Evolutionary conservation across 345 rosid species (phyloP).

Genomic region (Citropsis articulata): DNA sequence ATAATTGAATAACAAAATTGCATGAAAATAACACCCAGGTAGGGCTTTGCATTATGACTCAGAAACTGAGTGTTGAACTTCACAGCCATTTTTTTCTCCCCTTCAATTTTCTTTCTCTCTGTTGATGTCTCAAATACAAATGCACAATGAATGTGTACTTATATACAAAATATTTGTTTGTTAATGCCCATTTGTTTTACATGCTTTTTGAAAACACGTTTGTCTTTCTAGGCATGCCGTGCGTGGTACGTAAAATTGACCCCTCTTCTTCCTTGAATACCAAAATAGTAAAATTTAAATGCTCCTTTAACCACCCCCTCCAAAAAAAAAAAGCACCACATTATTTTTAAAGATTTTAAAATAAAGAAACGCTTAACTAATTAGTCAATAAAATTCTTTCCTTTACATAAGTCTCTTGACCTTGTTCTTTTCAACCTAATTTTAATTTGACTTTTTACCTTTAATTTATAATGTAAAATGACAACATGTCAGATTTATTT

Average conservation of each 20-base stretch:
- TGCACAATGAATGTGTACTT: not conserved
- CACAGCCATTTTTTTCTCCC: not conserved
- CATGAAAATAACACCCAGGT: not conserved
- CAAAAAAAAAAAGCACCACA: too few species aligned
- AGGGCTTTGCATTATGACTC: not conserved
- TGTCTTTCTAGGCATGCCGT: not conserved
- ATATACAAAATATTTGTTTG: not conserved
- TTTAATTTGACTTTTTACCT: too few species aligned
- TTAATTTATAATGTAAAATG: too few species aligned
- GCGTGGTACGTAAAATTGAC: not conserved
- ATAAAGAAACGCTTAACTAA: too few species aligned
- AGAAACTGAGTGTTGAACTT: not conserved
- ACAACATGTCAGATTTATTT: too few species aligned
- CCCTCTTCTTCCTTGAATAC: not conserved
- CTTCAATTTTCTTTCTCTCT: not conserved
- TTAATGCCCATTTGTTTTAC: not conserved
- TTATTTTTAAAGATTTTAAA: too few species aligned
- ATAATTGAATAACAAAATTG: not conserved
- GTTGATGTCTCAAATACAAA: not conserved
- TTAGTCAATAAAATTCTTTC: too few species aligned
- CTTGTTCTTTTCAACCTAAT: too few species aligned
- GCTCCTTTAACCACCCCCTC: too few species aligned
- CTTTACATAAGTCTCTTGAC: too few species aligned
- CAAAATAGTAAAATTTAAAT: too few species aligned
- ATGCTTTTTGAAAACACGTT: not conserved